Percentiles rank a stretch among this genome's conserved stretches.
These are phyloP conservation scores for Fusarium nematophilum DNA, from an alignment of 2,329 filamentous ascomycete genomes.

Conservation along the genomic window DNA sequence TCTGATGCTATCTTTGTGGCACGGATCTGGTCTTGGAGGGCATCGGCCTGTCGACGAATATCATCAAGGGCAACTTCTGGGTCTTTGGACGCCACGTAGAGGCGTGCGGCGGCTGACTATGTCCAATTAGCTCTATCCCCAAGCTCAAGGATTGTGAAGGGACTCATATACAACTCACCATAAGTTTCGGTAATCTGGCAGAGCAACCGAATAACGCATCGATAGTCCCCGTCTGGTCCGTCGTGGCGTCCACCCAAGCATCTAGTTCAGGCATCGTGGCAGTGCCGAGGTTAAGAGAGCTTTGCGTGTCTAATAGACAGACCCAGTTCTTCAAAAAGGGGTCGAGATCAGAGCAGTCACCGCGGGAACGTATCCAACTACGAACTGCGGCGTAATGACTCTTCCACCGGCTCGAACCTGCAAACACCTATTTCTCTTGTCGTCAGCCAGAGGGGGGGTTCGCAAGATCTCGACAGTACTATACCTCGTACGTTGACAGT, in stretches of 20 bases:
- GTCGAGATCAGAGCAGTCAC: conserved; percentile 9
- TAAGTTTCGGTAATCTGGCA: conserved; percentile 9
- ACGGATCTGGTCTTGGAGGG: conserved; percentile 5
- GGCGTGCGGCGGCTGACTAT: conserved; percentile 16
- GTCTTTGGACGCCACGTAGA: neutral
- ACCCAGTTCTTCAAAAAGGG: conserved; percentile 22
- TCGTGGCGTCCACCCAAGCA: conserved; percentile 10
- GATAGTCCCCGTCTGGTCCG: neutral
- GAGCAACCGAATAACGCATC: conserved; percentile 23
- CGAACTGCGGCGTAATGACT: conserved; percentile 18
- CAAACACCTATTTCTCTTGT: conserved; percentile 12
- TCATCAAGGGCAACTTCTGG: neutral
- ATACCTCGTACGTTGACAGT: conserved; percentile 21
- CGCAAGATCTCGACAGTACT: too few species aligned
- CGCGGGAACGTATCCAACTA: conserved; percentile 15
- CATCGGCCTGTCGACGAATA: neutral
- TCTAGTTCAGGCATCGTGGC: conserved; percentile 12
- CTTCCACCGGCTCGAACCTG: conserved; percentile 18
- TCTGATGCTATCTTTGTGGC: too few species aligned
- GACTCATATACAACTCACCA: conserved; percentile 7
- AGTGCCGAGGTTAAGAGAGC: conserved; percentile 7
- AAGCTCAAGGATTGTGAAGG: too few species aligned
- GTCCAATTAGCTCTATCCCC: too few species aligned
- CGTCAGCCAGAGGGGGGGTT: too few species aligned
- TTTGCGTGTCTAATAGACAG: conserved; percentile 21